Evolutionary conservation across 2,329 filamentous ascomycete genomes (phyloP).

Genomic region (Escovopsis sp.): DNA sequence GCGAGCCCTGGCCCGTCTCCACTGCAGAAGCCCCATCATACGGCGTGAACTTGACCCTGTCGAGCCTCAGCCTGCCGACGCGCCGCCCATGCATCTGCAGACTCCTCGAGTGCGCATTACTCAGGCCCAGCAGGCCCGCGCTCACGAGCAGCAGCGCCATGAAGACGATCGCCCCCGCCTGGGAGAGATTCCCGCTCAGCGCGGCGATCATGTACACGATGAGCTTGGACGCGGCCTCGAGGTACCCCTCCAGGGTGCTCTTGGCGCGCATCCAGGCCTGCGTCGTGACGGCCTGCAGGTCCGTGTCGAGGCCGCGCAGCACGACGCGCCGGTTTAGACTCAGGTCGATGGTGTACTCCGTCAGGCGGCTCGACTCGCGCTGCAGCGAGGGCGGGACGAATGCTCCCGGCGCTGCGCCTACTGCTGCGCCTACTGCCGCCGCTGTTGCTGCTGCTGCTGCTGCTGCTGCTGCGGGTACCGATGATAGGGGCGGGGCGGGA

Average conservation of each 20-base stretch:
- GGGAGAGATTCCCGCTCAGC: constrained; percentile 38
- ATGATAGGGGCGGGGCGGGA: constrained; percentile 2
- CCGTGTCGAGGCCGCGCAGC: constrained; percentile 36
- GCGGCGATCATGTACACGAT: constrained; percentile 42
- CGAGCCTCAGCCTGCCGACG: constrained; percentile 3
- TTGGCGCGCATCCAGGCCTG: constrained; percentile 39
- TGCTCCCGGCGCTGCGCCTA: background rate
- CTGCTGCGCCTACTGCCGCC: background rate
- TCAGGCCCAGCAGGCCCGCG: constrained; percentile 36
- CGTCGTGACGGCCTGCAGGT: constrained; percentile 44
- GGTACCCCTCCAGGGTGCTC: constrained; percentile 33
- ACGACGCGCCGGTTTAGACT: constrained; percentile 34
- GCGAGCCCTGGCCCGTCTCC: background rate
- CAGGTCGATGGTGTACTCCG: constrained; percentile 37
- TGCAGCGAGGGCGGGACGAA: background rate
- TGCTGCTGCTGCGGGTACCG: no score
- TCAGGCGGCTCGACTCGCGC: constrained; percentile 7
- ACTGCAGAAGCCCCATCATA: constrained; percentile 3
- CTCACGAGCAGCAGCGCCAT: constrained; percentile 35
- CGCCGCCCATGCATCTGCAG: constrained; percentile 36
- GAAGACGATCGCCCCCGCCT: constrained; percentile 35
- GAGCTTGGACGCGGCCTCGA: constrained; percentile 37
- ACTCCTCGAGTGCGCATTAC: constrained; percentile 32
- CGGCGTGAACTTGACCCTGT: constrained; percentile 3
- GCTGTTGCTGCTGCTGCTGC: no score